Conservation (phyloP, 2,329 filamentous ascomycete species). For the Acrocalymma vagum region DNA sequence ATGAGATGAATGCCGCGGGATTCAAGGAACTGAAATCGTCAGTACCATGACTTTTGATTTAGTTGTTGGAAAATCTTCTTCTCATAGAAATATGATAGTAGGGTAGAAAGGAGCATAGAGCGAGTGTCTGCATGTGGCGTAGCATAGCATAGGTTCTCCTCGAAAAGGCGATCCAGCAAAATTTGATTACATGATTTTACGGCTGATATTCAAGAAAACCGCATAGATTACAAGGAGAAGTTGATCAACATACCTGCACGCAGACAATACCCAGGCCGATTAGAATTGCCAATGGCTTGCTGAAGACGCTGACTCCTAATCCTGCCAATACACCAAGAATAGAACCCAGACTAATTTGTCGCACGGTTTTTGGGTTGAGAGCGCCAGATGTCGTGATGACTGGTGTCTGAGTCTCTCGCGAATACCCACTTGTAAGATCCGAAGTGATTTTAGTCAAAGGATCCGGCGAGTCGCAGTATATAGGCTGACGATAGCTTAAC, state of each 20-base stretch:
- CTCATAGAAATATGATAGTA: too few relatives aligned
- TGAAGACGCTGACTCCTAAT: constrained; percentile 74
- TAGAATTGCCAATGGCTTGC: constrained; percentile 72
- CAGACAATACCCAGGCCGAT: constrained; percentile 71
- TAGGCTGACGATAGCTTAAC: constrained; percentile 30
- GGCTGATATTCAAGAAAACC: too few relatives aligned
- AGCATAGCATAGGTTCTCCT: too few relatives aligned
- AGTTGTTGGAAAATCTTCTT: too few relatives aligned
- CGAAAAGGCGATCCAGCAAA: too few relatives aligned
- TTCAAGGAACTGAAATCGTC: constrained; percentile 58
- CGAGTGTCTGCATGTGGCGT: too few relatives aligned
- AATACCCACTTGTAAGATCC: constrained; percentile 42
- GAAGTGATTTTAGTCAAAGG: constrained; percentile 50
- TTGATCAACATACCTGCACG: constrained; percentile 63
- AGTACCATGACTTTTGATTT: too few relatives aligned
- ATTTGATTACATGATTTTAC: too few relatives aligned
- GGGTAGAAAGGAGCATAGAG: background rate
- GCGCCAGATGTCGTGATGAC: constrained; percentile 47
- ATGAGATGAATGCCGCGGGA: constrained; percentile 61
- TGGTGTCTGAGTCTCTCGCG: constrained; percentile 49
- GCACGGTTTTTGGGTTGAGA: constrained; percentile 51
- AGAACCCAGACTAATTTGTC: constrained; percentile 57
- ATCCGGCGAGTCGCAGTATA: constrained; percentile 48
- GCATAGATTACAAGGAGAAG: constrained; percentile 2
- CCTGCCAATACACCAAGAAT: constrained; percentile 60